Percentiles rank a stretch among this genome's conserved stretches.
phyloP scores from a whole-genome alignment of 805 yeast species.

The Brettanomyces naardenensis region DNA sequence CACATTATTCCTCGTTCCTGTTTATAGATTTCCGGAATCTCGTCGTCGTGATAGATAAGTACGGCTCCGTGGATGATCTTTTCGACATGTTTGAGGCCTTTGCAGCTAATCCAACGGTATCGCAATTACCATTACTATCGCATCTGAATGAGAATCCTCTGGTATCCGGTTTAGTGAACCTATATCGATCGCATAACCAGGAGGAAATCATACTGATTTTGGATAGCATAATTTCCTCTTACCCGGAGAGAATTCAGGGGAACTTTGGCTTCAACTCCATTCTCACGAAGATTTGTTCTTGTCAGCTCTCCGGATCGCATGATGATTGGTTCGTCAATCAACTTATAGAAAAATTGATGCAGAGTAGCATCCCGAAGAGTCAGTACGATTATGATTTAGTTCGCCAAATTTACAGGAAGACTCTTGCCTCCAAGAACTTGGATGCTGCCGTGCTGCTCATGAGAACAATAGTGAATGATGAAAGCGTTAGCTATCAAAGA shows the following conservation, averaged over 20 bases:
- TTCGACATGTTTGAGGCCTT: conserved; percentile 11
- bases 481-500: background rate
- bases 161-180: background rate
- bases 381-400: background rate
- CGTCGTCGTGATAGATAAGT: conserved; percentile 15
- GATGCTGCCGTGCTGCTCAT: background rate
- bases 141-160: background rate
- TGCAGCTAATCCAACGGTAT: conserved; percentile 4
- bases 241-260: background rate
- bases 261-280: background rate
- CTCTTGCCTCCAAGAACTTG: background rate
- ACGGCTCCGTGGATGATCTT: conserved; percentile 15
- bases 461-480: background rate
- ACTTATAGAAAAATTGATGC: background rate
- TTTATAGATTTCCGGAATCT: conserved; percentile 10
- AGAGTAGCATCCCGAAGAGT: background rate
- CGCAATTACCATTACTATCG: background rate
- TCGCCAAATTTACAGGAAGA: background rate
- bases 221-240: background rate
- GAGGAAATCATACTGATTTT: background rate
- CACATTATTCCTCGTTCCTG: conserved; percentile 7
- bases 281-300: conserved; percentile 2
- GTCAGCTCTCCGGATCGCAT: background rate
- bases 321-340: background rate
- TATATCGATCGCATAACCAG: background rate